phyloP scores from a whole-genome alignment of 208 protist genomes.

The Sergeia podlipaevii region DNA sequence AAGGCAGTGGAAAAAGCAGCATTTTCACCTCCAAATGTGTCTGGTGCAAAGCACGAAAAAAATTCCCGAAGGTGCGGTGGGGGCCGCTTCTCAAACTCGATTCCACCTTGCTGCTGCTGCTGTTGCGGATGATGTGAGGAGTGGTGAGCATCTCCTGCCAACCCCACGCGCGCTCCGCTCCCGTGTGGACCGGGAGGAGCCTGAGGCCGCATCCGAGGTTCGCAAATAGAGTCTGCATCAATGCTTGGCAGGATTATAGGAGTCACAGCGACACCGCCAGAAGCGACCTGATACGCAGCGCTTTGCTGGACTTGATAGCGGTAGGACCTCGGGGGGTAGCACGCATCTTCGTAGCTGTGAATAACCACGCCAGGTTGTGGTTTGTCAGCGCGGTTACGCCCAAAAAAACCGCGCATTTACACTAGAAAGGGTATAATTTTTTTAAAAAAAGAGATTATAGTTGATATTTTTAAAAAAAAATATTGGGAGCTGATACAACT shows the following conservation, averaged over 20 bases:
- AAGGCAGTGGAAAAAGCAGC: slow-evolving; percentile 4
- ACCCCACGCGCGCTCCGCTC: slow-evolving; percentile 1
- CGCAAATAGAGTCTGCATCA: slow-evolving; percentile 52
- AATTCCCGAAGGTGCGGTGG: slow-evolving; percentile 44
- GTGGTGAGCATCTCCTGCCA: slow-evolving; percentile 4
- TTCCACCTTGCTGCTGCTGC: not conserved
- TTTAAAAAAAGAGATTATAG: not conserved
- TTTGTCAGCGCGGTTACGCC: slow-evolving; percentile 27
- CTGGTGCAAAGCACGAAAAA: slow-evolving; percentile 63
- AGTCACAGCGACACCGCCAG: not conserved
- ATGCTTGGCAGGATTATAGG: slow-evolving; percentile 66
- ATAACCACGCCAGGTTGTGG: slow-evolving; percentile 26
- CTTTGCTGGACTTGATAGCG: slow-evolving; percentile 52
- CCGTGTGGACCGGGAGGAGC: slow-evolving; percentile 1
- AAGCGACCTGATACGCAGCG: not conserved
- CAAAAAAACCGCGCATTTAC: slow-evolving; percentile 39
- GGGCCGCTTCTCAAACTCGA: slow-evolving; percentile 16
- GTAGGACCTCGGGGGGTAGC: slow-evolving; percentile 71
- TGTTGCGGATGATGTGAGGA: slow-evolving; percentile 2
- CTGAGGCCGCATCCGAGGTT: slow-evolving; percentile 13
- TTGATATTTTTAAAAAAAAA: too few relatives aligned
- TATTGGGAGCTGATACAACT: not conserved
- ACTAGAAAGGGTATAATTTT: not conserved
- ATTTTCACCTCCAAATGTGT: not conserved
- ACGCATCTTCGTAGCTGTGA: slow-evolving; percentile 52